Evolutionary conservation across 805 yeast species (phyloP).

Genomic region (Metschnikowia corniflorae): DNA sequence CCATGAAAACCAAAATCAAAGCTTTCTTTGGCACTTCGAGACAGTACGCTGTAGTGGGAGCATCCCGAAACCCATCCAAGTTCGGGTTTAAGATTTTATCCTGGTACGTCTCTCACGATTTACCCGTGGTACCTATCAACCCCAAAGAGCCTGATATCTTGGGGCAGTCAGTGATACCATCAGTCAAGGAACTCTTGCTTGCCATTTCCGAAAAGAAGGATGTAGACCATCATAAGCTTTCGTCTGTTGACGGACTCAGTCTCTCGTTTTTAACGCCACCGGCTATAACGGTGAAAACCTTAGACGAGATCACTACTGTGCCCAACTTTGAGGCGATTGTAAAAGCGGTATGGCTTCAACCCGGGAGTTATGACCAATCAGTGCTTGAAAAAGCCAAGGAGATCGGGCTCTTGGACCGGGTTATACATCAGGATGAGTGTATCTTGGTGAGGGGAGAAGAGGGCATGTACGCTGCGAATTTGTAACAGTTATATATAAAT

Average conservation of each 20-base stretch:
- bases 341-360: constrained; percentile 77
- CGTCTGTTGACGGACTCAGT: constrained; percentile 44
- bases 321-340: constrained; percentile 37
- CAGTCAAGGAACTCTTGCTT: constrained; percentile 28
- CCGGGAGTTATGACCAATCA: constrained; percentile 63
- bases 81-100: constrained; percentile 65
- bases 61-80: constrained; percentile 58
- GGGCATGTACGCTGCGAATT: constrained; percentile 38
- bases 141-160: constrained; percentile 50
- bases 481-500: constrained; percentile 23
- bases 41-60: constrained; percentile 67
- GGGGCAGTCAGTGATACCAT: constrained; percentile 36
- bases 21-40: constrained; percentile 52
- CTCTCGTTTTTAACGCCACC: constrained; percentile 79
- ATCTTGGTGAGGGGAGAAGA: constrained; percentile 67
- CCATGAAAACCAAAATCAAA: constrained; percentile 36
- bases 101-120: constrained; percentile 59
- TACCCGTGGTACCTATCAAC: constrained; percentile 66
- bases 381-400: constrained; percentile 43
- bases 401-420: constrained; percentile 30
- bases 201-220: constrained; percentile 18
- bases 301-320: constrained; percentile 37
- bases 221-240: constrained; percentile 24
- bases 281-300: constrained; percentile 40
- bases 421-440: constrained; percentile 57